A percentile compares a stretch with the other conserved stretches of the same genome.
phyloP scores from a whole-genome alignment of 768 basidiomycete species.

The Cystobasidium ongulense region DNA sequence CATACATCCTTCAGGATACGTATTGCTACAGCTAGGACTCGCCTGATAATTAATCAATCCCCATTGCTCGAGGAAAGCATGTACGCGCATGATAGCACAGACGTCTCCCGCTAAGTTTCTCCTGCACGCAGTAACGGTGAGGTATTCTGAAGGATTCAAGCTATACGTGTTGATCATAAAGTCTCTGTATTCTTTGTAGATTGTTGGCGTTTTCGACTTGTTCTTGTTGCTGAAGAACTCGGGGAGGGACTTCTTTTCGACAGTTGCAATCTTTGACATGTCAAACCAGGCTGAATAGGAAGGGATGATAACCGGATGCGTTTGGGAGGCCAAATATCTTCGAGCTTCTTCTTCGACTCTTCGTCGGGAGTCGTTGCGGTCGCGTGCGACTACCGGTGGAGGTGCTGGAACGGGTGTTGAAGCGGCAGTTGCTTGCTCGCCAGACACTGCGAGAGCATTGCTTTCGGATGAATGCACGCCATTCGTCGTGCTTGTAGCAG shows the following conservation, averaged over 20 bases:
- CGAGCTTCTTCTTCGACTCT: constrained; percentile 50
- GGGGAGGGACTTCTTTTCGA: constrained; percentile 83
- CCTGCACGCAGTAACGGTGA: constrained; percentile 93
- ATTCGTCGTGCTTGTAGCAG: not conserved
- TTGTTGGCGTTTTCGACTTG: constrained; percentile 85
- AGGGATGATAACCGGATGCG: constrained; percentile 88
- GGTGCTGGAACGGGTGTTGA: not conserved
- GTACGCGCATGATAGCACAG: constrained; percentile 96
- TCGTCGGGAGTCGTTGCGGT: constrained; percentile 12
- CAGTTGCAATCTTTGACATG: constrained; percentile 82
- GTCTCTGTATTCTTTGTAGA: constrained; percentile 98
- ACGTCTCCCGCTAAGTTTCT: constrained; percentile 96
- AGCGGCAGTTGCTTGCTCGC: not conserved
- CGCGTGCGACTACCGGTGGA: constrained; percentile 1
- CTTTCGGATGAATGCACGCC: not conserved
- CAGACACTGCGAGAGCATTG: not conserved
- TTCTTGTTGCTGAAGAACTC: constrained; percentile 98
- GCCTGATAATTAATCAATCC: constrained; percentile 98
- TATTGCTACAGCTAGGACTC: constrained; percentile 12
- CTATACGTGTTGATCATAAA: constrained; percentile 99
- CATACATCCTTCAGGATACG: not conserved
- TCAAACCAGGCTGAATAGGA: constrained; percentile 98
- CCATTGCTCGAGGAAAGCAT: constrained; percentile 98
- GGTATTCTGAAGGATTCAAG: constrained; percentile 82
- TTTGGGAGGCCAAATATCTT: constrained; percentile 93